Evolutionary conservation across 2,329 filamentous ascomycete genomes (phyloP).

Genomic region (Cercospora sesami): DNA sequence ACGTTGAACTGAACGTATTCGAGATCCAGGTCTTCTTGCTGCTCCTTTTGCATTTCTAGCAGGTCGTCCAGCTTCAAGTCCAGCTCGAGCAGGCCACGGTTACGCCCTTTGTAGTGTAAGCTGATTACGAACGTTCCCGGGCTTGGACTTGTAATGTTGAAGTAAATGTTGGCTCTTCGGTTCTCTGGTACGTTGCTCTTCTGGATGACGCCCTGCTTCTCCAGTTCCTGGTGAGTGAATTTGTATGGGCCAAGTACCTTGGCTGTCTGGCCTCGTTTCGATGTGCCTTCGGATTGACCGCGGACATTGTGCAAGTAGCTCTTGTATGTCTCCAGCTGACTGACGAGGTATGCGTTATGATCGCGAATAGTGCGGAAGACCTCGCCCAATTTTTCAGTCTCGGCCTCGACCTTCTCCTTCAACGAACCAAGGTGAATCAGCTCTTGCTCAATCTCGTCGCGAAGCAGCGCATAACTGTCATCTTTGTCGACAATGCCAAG

Average conservation of each 20-base stretch:
- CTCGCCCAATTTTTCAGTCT: slow-evolving; percentile 87
- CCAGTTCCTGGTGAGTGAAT: slow-evolving; percentile 95
- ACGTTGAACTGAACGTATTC: slow-evolving; percentile 99
- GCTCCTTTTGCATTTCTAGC: slow-evolving; percentile 99
- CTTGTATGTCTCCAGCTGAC: slow-evolving; percentile 97
- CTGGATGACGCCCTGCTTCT: slow-evolving; percentile 97
- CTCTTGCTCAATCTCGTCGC: slow-evolving; percentile 96
- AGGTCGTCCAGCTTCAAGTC: slow-evolving; percentile 97
- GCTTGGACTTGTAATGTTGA: slow-evolving; percentile 96
- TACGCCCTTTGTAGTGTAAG: slow-evolving; percentile 95
- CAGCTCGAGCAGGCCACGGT: slow-evolving; percentile 87
- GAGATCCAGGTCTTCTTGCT: slow-evolving; percentile 91
- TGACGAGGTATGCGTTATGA: slow-evolving; percentile 91
- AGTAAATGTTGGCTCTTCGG: slow-evolving; percentile 94
- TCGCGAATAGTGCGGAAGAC: slow-evolving; percentile 97
- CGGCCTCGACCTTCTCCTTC: slow-evolving; percentile 87
- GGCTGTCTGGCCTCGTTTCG: slow-evolving; percentile 86
- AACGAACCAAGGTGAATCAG: slow-evolving; percentile 90
- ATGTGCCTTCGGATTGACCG: slow-evolving; percentile 86
- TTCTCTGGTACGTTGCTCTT: slow-evolving; percentile 99
- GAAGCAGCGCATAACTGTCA: slow-evolving; percentile 82
- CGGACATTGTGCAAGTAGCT: slow-evolving; percentile 97
- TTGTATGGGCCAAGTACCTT: slow-evolving; percentile 97
- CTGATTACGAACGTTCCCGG: slow-evolving; percentile 98
- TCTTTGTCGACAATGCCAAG: slow-evolving; percentile 88